Conservation (phyloP, 345 rosid species). For the Bruguiera sexangula region DNA sequence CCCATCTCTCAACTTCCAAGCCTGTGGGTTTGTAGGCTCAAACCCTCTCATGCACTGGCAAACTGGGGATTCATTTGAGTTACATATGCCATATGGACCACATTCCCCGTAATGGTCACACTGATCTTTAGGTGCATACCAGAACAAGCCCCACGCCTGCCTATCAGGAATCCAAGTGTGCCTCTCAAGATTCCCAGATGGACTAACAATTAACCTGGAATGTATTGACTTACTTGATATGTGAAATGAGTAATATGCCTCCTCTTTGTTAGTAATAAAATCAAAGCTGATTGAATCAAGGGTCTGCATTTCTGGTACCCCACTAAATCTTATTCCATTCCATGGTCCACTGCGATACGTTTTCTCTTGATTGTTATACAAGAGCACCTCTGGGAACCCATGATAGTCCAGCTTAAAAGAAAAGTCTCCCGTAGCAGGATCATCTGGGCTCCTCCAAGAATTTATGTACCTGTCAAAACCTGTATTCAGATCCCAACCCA, state of each 20-base stretch:
- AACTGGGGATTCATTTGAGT: conserved; percentile 64
- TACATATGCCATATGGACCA: conserved; percentile 67
- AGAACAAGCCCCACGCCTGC: conserved; percentile 52
- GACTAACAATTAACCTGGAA: conserved; percentile 53
- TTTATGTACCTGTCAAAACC: conserved; percentile 42
- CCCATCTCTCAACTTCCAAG: conserved; percentile 58
- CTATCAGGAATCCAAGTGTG: conserved; percentile 50
- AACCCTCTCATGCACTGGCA: conserved; percentile 68
- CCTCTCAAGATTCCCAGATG: conserved; percentile 43
- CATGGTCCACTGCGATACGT: conserved; percentile 60
- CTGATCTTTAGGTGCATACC: conserved; percentile 88
- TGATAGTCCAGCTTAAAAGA: conserved; percentile 47
- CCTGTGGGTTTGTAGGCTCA: conserved; percentile 47
- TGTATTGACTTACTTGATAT: conserved; percentile 22
- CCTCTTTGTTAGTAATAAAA: conserved; percentile 34
- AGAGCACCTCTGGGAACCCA: conserved; percentile 65
- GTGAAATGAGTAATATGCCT: conserved; percentile 44
- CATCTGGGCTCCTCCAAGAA: conserved; percentile 52
- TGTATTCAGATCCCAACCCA: conserved; percentile 65
- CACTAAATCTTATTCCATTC: conserved; percentile 68
- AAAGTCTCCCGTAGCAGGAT: conserved; percentile 59
- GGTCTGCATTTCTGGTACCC: conserved; percentile 78
- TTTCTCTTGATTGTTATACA: conserved; percentile 26
- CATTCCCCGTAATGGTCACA: conserved; percentile 63
- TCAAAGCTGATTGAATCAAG: conserved; percentile 34